Evolutionary conservation across 306 rosid species (phyloP).

Genomic region (Hylodesmum podocarpum): DNA sequence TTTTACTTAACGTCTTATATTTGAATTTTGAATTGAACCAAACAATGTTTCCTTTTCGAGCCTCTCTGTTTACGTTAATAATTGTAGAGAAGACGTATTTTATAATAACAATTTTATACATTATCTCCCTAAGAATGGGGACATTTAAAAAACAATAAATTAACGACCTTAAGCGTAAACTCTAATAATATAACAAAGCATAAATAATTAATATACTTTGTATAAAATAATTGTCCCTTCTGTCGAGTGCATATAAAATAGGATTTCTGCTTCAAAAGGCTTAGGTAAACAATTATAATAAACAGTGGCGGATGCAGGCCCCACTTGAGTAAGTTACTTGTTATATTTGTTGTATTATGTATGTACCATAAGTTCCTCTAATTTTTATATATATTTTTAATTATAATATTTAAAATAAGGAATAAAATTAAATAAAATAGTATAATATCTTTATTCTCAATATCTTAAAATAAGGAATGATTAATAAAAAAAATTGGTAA

Average conservation of each 20-base stretch:
- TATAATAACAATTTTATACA: background rate
- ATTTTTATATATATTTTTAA: too few species aligned
- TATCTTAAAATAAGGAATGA: too few species aligned
- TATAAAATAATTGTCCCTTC: background rate
- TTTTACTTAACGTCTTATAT: background rate
- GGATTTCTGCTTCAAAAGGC: background rate
- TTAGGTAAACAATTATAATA: background rate
- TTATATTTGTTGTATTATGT: background rate
- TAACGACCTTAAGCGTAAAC: background rate
- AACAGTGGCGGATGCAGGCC: too few species aligned
- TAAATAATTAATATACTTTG: background rate
- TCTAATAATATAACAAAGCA: background rate
- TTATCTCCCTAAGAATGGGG: background rate
- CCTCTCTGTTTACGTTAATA: background rate
- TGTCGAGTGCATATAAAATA: background rate
- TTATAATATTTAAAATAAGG: too few species aligned
- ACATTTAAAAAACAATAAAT: background rate
- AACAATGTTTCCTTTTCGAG: background rate
- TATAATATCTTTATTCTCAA: too few species aligned
- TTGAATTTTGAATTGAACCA: too few species aligned
- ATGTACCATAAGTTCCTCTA: background rate
- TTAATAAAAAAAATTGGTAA: too few species aligned
- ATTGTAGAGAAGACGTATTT: background rate
- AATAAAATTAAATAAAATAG: too few species aligned
- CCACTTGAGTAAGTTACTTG: background rate